Evolutionary conservation across 1,284 basidiomycete genomes (phyloP).

Genomic region (Leccinum pachyderme): DNA sequence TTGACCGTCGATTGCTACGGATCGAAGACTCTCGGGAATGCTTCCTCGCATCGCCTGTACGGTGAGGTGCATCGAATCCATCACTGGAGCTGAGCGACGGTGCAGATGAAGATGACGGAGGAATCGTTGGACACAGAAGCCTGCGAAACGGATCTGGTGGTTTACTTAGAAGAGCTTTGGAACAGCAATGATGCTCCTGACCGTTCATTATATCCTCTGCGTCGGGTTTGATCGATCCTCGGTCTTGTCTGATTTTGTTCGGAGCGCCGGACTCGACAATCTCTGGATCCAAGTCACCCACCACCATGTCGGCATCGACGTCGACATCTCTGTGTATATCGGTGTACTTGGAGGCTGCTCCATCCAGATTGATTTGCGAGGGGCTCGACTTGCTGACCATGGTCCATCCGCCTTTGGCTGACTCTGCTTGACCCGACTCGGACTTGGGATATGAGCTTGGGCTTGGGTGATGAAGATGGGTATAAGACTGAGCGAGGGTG

Average conservation of each 20-base stretch:
- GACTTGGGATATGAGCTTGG: constrained; percentile 68
- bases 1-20: constrained; percentile 65
- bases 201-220: constrained; percentile 72
- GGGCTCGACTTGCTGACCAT: constrained; percentile 51
- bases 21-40: constrained; percentile 73
- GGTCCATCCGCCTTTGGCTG: constrained; percentile 65
- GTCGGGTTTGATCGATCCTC: constrained; percentile 59
- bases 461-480: constrained; percentile 73
- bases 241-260: constrained; percentile 44
- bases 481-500: constrained; percentile 77
- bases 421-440: constrained; percentile 36
- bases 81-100: constrained; percentile 24
- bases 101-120: constrained; percentile 36
- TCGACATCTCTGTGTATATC: constrained; percentile 47
- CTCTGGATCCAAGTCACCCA: constrained; percentile 67
- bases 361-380: constrained; percentile 28
- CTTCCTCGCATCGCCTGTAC: constrained; percentile 45
- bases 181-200: constrained; percentile 33
- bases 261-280: constrained; percentile 38
- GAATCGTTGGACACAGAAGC: constrained; percentile 30
- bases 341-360: constrained; percentile 34
- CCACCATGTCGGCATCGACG: constrained; percentile 70
- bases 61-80: constrained; percentile 13
- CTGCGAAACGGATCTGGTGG: constrained; percentile 57
- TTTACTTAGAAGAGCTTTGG: constrained; percentile 19